Conservation (phyloP, 306 rosid species). For the Boehmeria nivea region DNA sequence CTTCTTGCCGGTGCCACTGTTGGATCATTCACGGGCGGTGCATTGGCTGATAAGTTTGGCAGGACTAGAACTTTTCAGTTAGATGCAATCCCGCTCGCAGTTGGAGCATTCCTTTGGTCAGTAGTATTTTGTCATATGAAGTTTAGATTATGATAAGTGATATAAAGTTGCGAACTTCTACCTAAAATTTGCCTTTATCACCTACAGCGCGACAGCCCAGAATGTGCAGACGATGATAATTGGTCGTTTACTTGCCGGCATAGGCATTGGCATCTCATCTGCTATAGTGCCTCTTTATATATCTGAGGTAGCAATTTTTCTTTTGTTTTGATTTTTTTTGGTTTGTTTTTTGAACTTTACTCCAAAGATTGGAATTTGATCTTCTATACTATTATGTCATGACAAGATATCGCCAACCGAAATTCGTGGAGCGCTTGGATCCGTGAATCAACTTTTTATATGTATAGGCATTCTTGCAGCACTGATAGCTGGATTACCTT, state of each 20-base stretch:
- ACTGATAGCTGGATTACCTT: slow-evolving; percentile 81
- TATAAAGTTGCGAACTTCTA: neutral
- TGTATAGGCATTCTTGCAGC: slow-evolving; percentile 90
- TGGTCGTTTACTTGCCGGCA: slow-evolving; percentile 88
- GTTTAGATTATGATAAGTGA: slow-evolving; percentile 19
- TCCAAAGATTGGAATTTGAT: neutral
- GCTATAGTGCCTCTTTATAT: slow-evolving; percentile 93
- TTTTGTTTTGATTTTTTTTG: slow-evolving; percentile 2
- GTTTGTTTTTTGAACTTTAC: no score
- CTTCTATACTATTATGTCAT: slow-evolving; percentile 14
- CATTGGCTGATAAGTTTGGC: slow-evolving; percentile 93
- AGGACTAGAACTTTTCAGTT: slow-evolving; percentile 80
- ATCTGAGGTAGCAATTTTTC: slow-evolving; percentile 65
- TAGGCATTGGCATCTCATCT: slow-evolving; percentile 89
- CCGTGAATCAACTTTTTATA: slow-evolving; percentile 83
- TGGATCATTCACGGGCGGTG: slow-evolving; percentile 90
- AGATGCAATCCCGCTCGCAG: slow-evolving; percentile 73
- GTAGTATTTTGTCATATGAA: slow-evolving; percentile 14
- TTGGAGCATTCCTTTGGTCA: slow-evolving; percentile 84
- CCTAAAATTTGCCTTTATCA: slow-evolving; percentile 2
- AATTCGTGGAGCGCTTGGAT: slow-evolving; percentile 92
- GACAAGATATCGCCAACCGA: slow-evolving; percentile 91
- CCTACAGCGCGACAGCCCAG: slow-evolving; percentile 84
- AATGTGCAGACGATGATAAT: slow-evolving; percentile 85
- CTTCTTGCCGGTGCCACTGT: slow-evolving; percentile 82